Base-by-base conservation (phyloP, 257 asterid species). In the Galeopsis tetrahit region DNA sequence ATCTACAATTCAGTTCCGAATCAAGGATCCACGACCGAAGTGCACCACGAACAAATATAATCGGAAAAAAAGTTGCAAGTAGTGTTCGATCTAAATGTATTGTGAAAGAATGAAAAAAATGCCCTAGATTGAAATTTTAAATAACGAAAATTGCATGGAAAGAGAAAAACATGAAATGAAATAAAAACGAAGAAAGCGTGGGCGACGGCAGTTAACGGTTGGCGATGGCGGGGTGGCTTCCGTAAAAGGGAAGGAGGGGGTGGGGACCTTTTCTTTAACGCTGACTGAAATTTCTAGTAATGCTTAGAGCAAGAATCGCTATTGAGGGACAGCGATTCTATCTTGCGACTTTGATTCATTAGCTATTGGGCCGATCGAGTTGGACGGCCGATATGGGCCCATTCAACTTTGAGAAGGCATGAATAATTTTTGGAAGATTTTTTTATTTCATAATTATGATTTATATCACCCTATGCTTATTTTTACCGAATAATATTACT, bases 1-100 rank as follows among this genome's bases (percentile, higher is more conserved):
- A 90, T 73, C 65, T 72, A 32, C n/a, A 73, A 6, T 34, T 57
- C 68, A 63, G 59, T 66, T 64, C 77, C 55, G 40, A 69, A 39
- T 15, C 79, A 7, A 69, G 9, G 49, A 68, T 35, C 76, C 42
- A 56, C 39, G 63, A 68, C 72, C 52, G 43, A 31, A 74, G 48
- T 48, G 66, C 62, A 61, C 67, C 72, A 28, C 71, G 70, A 51
- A 72, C 67, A 58, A 21, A 43, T 6, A 69, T 42, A 61, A 36
- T 40, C 64, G 55, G 55, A 14, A 10, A 10, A 17, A 70, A 64
- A 57, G 32, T 17, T 6, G 32, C 69, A 10, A 63, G 70, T 10
- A 51, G 51, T 60, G 70, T 32, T 57, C 43, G 74, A 78, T 46
- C 70, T 32, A 64, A 32, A 71, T 57, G 55, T 39, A 11, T 60